Conservation (phyloP, 2,329 filamentous ascomycete genomes). For the Neopestalotiopsis clavispora region DNA sequence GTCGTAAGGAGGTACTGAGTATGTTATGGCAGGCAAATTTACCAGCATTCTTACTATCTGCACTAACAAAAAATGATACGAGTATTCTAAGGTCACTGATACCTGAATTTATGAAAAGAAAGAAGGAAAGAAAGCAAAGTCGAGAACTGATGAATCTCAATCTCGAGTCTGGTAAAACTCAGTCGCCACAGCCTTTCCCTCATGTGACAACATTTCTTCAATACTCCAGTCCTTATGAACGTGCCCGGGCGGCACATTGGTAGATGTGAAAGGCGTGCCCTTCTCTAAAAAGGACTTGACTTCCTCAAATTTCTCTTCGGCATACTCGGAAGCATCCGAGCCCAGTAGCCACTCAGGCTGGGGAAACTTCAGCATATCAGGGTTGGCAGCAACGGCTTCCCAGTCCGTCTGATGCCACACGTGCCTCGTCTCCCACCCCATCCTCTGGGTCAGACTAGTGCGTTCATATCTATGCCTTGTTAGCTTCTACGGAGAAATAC, state of each 20-base stretch:
- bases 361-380: conserved; percentile 51
- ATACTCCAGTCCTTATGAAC: background rate
- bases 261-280: background rate
- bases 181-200: background rate
- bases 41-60: too few relatives aligned
- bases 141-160: too few relatives aligned
- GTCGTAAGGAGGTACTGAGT: too few relatives aligned
- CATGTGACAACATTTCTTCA: background rate
- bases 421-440: conserved; percentile 53
- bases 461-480: conserved; percentile 44
- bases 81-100: too few relatives aligned
- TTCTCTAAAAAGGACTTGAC: background rate
- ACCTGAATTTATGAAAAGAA: too few relatives aligned
- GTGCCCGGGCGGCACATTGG: background rate
- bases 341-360: conserved; percentile 57
- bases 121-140: too few relatives aligned
- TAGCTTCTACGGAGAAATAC: background rate
- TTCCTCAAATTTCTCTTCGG: conserved; percentile 43
- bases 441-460: conserved; percentile 53
- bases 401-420: conserved; percentile 62
- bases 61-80: too few relatives aligned
- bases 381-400: conserved; percentile 51
- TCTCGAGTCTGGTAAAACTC: background rate
- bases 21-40: too few relatives aligned
- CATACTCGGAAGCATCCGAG: conserved; percentile 53